Base-by-base conservation (phyloP, 2,329 filamentous ascomycete species). In the Lizonia empirigonia region DNA sequence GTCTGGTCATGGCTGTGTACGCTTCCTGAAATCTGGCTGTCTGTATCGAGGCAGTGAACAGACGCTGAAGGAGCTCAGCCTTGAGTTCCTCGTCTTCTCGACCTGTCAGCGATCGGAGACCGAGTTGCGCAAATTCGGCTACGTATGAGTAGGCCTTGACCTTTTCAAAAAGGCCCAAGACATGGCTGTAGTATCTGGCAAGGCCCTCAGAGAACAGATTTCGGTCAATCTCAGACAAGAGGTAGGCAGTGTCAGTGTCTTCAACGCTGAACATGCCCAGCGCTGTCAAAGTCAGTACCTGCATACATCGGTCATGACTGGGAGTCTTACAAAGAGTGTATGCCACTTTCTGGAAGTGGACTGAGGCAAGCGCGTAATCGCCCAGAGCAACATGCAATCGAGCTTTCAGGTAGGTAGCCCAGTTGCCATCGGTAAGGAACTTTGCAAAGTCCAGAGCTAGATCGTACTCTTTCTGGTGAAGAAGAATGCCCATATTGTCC, bases 121-220 rank as follows among this genome's bases (percentile, higher is more conserved):
- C 86, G 19, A 92, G 77, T 30, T 85, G 83, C 30, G 90, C 86
- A 77, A 96, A 97, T 59, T 96, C 90, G 5, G 91, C 83, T 32
- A 95, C 90, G 64, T 88, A 89, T 1, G 89, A 88, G 71, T 89
- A 90, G 0, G 87, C 85, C 60, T 87, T 88, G 34, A 85, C 82
- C 61, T 83, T 84, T 69, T 97, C 92, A 67, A 89, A 97, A 1
- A 99, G 80, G 16, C 85, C 81, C 10, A 92, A 83, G 41, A 97
- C 83, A 70, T 99, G 94, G 33, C 87, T 85, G 72, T 95, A 95
- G 75, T 97, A 99, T 56, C 84, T 86, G 5, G 90, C 83, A 32
- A 92, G 80, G 1, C 93, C 94, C 48, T 84, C 84, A 67, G 91
- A 81, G 66, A 88, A 86, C 44, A 70, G 77, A 44, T 80, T 78